These are phyloP conservation scores for Borovskyia barvae DNA, from an alignment of 208 protist genomes.

Conservation along the genomic window DNA sequence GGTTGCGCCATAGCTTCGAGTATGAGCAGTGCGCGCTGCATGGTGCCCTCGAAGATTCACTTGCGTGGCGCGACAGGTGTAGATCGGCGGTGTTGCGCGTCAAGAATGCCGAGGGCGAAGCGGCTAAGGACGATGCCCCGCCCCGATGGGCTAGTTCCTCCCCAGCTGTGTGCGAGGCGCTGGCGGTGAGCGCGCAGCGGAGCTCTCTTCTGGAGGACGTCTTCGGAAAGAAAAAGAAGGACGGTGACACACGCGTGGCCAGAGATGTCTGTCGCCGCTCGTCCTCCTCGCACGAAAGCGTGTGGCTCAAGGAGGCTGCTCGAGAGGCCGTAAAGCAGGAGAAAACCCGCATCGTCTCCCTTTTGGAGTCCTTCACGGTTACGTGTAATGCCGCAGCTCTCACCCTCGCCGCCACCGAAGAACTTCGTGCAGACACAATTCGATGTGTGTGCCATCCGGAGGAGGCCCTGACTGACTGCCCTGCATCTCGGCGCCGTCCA, in stretches of 20 bases:
- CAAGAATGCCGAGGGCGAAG: neutral
- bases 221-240: no score
- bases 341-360: constrained; percentile 18
- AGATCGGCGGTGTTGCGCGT: constrained; percentile 33
- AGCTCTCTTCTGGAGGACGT: constrained; percentile 2
- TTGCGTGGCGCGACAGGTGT: constrained; percentile 52
- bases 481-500: neutral
- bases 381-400: constrained; percentile 48
- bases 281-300: constrained; percentile 15
- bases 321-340: constrained; percentile 52
- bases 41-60: constrained; percentile 45
- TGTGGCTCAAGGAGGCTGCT: constrained; percentile 52
- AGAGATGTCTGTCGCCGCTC: no score
- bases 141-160: neutral
- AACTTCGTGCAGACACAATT: constrained; percentile 45
- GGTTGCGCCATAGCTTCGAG: constrained; percentile 53
- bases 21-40: constrained; percentile 50
- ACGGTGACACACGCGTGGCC: no score
- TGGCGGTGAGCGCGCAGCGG: neutral
- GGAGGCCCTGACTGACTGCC: no score
- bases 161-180: neutral
- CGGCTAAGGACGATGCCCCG: neutral
- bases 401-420: constrained; percentile 43
- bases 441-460: constrained; percentile 15
- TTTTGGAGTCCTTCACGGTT: constrained; percentile 38